Evolutionary conservation across 2,329 filamentous ascomycete genomes (phyloP), one percentile per base, ranked within the genome.

Genomic region (Beauveria sp.): DNA sequence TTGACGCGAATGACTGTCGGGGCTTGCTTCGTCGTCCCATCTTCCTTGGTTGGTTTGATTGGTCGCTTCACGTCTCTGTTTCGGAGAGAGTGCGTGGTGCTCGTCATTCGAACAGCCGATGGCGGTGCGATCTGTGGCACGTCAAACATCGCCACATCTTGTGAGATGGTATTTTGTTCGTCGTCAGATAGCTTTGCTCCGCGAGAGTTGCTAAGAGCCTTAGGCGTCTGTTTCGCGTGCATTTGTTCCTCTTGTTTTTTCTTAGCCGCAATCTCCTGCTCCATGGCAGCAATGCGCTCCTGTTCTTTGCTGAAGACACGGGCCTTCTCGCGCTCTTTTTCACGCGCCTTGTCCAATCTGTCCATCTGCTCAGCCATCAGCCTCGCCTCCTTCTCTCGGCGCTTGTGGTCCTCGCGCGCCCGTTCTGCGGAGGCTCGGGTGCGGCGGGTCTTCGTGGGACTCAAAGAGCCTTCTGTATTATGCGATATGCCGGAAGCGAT

Each of bases 1-100:
- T 88, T 89, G 63, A 91, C 87, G 61, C 83, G 84, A 67, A 89
- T 92, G 61, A 88, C 84, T 3, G 89, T 90, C 1, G 75, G 89
- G 1, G 83, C 84, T 62, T 87, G 85, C 70, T 86, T 90, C 0
- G 80, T 70, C 70, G 88, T 90, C 3, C 78, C 66, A 1, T 78
- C 68, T 46, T 89, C 85, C 68, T 87, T 88, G 9, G 79, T 79
- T 2, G 86, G 85, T 66, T 84, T 88, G 3, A 82, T 69, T 0
- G 85, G 85, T 58, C 86, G 79, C 68, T 85, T 85, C 61, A 80
- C 73, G 48, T 83, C 81, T 55, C 77, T 80, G 54, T 71, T 78
- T 64, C 82, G 83, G 66, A 75, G 72, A 61, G 77, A 70, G 61
- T 81, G 76, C 66, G 80, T 71, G 43, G 77, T 74, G 54, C 81